phyloP scores from a whole-genome alignment of 768 basidiomycete genomes.

The Calvatia gigantea region DNA sequence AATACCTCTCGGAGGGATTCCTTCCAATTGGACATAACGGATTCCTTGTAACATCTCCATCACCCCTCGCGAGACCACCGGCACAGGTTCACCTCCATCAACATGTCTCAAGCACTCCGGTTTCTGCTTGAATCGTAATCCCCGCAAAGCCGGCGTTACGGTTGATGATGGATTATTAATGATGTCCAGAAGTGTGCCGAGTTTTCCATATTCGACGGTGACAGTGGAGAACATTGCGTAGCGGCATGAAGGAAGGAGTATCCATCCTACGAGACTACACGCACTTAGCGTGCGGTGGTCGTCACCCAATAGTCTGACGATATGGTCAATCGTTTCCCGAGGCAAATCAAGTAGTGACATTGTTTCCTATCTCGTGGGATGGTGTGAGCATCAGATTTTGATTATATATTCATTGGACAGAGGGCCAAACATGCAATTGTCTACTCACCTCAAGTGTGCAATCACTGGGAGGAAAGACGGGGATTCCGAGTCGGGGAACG shows the following conservation, averaged over 20 bases:
- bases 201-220: not conserved
- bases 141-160: not conserved
- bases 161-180: not conserved
- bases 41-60: not conserved
- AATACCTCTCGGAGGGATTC: not conserved
- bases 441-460: not conserved
- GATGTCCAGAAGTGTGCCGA: not conserved
- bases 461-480: not conserved
- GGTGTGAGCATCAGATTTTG: not conserved
- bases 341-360: not conserved
- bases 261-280: not conserved
- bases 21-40: not conserved
- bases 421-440: too few species aligned
- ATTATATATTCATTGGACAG: not conserved
- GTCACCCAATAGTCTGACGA: not conserved
- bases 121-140: not conserved
- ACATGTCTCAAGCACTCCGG: not conserved
- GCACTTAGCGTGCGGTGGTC: not conserved
- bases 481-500: not conserved
- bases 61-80: not conserved
- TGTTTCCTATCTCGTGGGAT: not conserved
- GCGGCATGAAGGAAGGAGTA: constrained; percentile 3
- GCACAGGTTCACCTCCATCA: not conserved
- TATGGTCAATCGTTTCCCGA: not conserved
- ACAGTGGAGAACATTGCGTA: not conserved